Evolutionary conservation across 257 asterid species (phyloP).

Genomic region (Anisodus tanguticus): DNA sequence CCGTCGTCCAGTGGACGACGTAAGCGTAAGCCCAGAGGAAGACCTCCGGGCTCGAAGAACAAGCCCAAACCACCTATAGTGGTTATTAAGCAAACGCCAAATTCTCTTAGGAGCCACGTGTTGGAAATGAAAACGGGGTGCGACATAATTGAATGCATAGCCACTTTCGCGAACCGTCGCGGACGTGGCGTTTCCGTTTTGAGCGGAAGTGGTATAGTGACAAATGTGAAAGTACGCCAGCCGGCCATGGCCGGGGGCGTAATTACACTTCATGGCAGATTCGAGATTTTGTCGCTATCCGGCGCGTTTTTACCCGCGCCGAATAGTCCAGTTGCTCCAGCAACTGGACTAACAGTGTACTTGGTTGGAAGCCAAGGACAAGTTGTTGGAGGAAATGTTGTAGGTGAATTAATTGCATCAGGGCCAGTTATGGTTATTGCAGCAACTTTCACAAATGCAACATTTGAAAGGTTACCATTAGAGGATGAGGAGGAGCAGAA

Average conservation of each 20-base stretch:
- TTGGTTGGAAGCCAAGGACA: slow-evolving; percentile 85
- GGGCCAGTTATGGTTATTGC: slow-evolving; percentile 88
- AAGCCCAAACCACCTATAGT: slow-evolving; percentile 71
- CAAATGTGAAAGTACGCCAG: slow-evolving; percentile 67
- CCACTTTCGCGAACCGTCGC: slow-evolving; percentile 62
- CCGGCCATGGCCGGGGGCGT: slow-evolving; percentile 61
- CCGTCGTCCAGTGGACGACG: slow-evolving; percentile 58
- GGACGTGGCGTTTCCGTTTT: slow-evolving; percentile 73
- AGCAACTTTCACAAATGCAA: slow-evolving; percentile 67
- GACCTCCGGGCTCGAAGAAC: slow-evolving; percentile 80
- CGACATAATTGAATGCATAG: slow-evolving; percentile 63
- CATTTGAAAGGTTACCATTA: slow-evolving; percentile 70
- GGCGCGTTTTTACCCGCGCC: slow-evolving; percentile 78
- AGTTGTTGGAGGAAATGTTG: slow-evolving; percentile 74
- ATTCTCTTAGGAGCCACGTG: slow-evolving; percentile 76
- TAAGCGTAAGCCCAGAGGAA: slow-evolving; percentile 67
- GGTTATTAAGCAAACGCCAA: slow-evolving; percentile 71
- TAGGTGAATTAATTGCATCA: slow-evolving; percentile 59
- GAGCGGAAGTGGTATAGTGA: slow-evolving; percentile 70
- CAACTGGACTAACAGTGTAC: slow-evolving; percentile 67
- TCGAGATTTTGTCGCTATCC: slow-evolving; percentile 68
- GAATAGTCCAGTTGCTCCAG: slow-evolving; percentile 48
- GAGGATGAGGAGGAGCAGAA: slow-evolving; percentile 47
- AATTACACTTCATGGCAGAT: slow-evolving; percentile 63
- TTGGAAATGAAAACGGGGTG: slow-evolving; percentile 64